A percentile compares a stretch with the other conserved stretches of the same genome.
Conservation (phyloP, 2,329 filamentous ascomycete genomes). For the Diplodia sapinea region DNA sequence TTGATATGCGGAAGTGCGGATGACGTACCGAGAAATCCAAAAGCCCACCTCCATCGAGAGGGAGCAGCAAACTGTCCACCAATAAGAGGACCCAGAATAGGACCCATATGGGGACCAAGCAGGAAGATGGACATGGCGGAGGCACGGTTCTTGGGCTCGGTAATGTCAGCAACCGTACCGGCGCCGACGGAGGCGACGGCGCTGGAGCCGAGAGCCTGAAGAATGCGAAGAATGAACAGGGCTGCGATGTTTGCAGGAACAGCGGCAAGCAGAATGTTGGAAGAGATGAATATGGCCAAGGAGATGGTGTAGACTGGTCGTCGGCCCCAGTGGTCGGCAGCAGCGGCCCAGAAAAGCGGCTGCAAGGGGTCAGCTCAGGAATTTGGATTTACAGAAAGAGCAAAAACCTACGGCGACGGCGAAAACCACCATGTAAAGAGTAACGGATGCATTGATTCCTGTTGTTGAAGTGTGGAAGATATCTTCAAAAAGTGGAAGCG, state of each 20-base stretch:
- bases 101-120: conserved; percentile 53
- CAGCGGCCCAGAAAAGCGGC: conserved; percentile 52
- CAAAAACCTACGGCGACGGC: conserved; percentile 41
- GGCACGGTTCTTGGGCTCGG: conserved; percentile 49
- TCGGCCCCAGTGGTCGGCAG: conserved; percentile 50
- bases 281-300: conserved; percentile 48
- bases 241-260: conserved; percentile 49
- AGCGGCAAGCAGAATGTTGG: conserved; percentile 49
- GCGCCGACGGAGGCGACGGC: conserved; percentile 53
- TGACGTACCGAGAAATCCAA: conserved; percentile 46
- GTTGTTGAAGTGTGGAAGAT: conserved; percentile 48
- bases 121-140: conserved; percentile 52
- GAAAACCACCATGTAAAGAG: conserved; percentile 54
- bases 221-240: conserved; percentile 49
- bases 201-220: conserved; percentile 53
- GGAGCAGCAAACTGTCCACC: conserved; percentile 49
- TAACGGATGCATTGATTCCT: conserved; percentile 53
- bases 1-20: neutral
- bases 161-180: conserved; percentile 53
- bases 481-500: conserved; percentile 46
- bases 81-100: conserved; percentile 52
- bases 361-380: conserved; percentile 31
- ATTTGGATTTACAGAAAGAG: no score
- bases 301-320: conserved; percentile 52
- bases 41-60: conserved; percentile 53